Percentiles rank a stretch among this genome's conserved stretches.
These are phyloP conservation scores for Paraurostyla sp. DNA, from an alignment of 73 alveolate genomes.

Conservation along the genomic window DNA sequence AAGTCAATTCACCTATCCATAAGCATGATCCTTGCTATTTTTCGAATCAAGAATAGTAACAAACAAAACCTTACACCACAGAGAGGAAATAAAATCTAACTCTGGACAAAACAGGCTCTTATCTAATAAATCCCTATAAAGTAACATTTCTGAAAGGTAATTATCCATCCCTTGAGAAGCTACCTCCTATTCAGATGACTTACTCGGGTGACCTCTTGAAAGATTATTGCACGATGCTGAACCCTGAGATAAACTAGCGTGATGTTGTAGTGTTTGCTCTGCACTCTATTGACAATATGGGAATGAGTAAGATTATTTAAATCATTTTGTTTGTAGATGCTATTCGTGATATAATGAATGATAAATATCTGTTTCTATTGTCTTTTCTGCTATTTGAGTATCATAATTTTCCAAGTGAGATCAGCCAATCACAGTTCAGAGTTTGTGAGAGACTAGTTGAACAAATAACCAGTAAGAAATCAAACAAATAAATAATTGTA, in stretches of 20 bases:
- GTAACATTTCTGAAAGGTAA: conserved; percentile 33
- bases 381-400: conserved; percentile 6
- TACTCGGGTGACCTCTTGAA: conserved; percentile 29
- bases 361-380: neutral
- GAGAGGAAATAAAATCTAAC: neutral
- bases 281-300: conserved; percentile 57
- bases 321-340: conserved; percentile 12
- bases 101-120: conserved; percentile 34
- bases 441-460: conserved; percentile 25
- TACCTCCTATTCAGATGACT: conserved; percentile 48
- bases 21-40: conserved; percentile 53
- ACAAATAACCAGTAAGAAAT: neutral
- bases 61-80: neutral
- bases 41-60: neutral
- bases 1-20: neutral
- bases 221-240: conserved; percentile 54
- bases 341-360: conserved; percentile 17
- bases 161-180: conserved; percentile 40
- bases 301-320: neutral
- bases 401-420: conserved; percentile 43
- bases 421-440: conserved; percentile 23
- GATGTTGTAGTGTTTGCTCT: conserved; percentile 46
- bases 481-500: neutral
- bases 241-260: conserved; percentile 37
- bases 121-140: conserved; percentile 43